Evolutionary conservation across 768 basidiomycete species (phyloP).

Genomic region (Cystofilobasidium capitatum): DNA sequence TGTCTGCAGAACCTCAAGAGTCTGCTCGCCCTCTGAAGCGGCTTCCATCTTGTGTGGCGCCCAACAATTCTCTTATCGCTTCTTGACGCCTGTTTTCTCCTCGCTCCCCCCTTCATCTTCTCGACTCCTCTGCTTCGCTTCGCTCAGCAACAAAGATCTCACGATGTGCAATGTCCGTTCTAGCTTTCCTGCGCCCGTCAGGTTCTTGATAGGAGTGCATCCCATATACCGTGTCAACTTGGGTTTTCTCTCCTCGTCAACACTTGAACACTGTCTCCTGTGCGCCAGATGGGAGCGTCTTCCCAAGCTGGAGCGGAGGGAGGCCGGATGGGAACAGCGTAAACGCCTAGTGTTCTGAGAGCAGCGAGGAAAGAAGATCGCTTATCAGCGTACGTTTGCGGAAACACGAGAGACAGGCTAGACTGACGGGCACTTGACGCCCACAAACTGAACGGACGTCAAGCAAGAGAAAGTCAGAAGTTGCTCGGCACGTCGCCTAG

Average conservation of each 20-base stretch:
- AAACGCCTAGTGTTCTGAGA: not conserved
- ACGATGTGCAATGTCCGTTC: too few species aligned
- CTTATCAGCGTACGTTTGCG: too few species aligned
- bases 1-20: constrained; percentile 3
- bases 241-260: too few species aligned
- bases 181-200: too few species aligned
- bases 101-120: not conserved
- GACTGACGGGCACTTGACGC: not conserved
- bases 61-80: not conserved
- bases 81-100: not conserved
- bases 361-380: too few species aligned
- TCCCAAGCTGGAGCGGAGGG: too few species aligned
- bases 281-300: too few species aligned
- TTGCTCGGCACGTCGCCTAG: not conserved
- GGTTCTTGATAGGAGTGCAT: too few species aligned
- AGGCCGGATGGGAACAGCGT: not conserved
- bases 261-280: too few species aligned
- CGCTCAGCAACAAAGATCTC: not conserved
- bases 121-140: not conserved
- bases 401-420: too few species aligned
- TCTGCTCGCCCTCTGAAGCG: not conserved
- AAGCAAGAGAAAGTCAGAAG: not conserved
- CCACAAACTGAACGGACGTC: not conserved
- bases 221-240: too few species aligned
- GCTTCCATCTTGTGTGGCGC: not conserved